A percentile compares a stretch with the other conserved stretches of the same genome.
phyloP scores from a whole-genome alignment of 345 rosid species.

The Rhodamnia argentea region DNA sequence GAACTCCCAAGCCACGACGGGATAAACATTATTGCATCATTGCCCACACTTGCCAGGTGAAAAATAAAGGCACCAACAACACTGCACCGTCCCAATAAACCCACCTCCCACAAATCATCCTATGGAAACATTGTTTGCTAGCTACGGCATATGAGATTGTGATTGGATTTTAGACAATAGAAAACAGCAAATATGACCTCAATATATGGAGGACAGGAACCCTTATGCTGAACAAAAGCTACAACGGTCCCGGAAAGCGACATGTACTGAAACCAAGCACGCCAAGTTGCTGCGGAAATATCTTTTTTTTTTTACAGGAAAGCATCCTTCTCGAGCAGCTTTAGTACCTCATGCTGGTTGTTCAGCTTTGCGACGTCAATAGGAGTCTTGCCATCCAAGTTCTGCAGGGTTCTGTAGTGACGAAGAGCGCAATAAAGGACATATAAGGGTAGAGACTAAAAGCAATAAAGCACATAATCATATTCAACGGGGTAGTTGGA shows the following conservation, averaged over 20 bases:
- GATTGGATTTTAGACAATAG: neutral
- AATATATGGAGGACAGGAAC: neutral
- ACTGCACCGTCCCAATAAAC: neutral
- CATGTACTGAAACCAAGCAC: neutral
- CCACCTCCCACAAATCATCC: neutral
- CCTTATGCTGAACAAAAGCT: neutral
- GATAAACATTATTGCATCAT: neutral
- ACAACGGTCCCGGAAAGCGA: neutral
- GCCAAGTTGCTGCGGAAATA: neutral
- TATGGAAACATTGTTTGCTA: neutral
- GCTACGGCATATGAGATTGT: neutral
- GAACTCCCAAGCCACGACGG: too few relatives aligned
- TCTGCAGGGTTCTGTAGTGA: conserved; percentile 69
- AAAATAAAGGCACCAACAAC: neutral
- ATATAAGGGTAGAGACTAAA: neutral
- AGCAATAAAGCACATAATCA: neutral
- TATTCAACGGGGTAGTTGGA: neutral
- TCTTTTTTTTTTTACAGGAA: conserved; percentile 42
- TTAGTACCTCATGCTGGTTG: conserved; percentile 83
- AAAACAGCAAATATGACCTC: neutral
- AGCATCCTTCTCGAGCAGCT: conserved; percentile 92
- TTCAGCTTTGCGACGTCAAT: conserved; percentile 93
- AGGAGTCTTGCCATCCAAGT: conserved; percentile 96
- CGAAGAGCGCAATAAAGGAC: neutral
- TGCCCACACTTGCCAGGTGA: neutral